These are phyloP conservation scores for Lipomyces chichibuensis DNA, from an alignment of 805 yeast genomes.

Conservation along the genomic window DNA sequence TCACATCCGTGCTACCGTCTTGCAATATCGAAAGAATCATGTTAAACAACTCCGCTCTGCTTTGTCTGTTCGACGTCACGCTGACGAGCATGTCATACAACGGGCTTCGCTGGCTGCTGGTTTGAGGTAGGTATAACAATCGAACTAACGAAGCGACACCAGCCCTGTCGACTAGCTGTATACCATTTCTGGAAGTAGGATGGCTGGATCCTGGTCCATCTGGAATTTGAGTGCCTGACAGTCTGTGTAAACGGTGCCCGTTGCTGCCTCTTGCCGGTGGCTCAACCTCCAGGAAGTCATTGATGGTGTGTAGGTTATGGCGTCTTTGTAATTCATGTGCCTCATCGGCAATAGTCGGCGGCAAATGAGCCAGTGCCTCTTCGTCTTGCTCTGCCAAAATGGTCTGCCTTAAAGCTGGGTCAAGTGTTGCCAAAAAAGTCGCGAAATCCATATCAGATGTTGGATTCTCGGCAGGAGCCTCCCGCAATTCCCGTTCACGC, in stretches of 20 bases:
- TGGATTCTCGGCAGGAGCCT: slow-evolving; percentile 11
- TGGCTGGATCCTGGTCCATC: slow-evolving; percentile 40
- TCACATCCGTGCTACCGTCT: slow-evolving; percentile 70
- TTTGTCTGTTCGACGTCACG: slow-evolving; percentile 75
- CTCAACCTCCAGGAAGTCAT: slow-evolving; percentile 20
- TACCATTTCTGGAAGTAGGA: slow-evolving; percentile 51
- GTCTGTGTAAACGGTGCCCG: slow-evolving; percentile 6
- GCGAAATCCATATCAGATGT: slow-evolving; percentile 40
- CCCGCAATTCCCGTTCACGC: slow-evolving; percentile 35
- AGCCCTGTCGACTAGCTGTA: slow-evolving; percentile 70
- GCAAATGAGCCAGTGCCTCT: slow-evolving; percentile 40
- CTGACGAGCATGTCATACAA: slow-evolving; percentile 67
- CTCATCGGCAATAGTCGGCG: slow-evolving; percentile 43
- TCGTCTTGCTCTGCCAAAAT: slow-evolving; percentile 44
- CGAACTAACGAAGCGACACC: slow-evolving; percentile 76
- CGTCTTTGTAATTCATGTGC: slow-evolving; percentile 39
- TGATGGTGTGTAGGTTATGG: slow-evolving; percentile 14
- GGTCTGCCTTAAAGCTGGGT: slow-evolving; percentile 42
- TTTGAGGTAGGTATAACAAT: slow-evolving; percentile 71
- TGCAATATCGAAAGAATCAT: slow-evolving; percentile 67
- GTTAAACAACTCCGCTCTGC: slow-evolving; percentile 72
- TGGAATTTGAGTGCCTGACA: slow-evolving; percentile 26
- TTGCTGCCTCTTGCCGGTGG: slow-evolving; percentile 5
- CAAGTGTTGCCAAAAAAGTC: slow-evolving; percentile 42
- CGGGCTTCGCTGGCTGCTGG: slow-evolving; percentile 60